Conservation (phyloP, 2,329 filamentous ascomycete genomes). For the Alternaria brassicicola region DNA sequence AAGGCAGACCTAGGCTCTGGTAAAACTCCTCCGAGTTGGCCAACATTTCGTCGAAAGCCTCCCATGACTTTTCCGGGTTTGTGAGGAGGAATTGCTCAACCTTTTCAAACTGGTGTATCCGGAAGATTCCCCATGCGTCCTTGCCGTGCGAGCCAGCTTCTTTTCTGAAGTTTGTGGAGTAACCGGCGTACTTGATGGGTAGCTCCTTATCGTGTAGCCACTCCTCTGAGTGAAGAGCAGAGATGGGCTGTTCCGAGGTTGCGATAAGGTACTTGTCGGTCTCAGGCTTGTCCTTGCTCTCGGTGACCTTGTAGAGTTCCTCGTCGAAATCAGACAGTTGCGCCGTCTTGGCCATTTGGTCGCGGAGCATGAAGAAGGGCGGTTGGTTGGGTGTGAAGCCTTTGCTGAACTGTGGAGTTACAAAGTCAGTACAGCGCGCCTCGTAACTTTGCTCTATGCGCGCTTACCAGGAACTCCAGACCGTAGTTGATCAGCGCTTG, state of each 20-base stretch:
- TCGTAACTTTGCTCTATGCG: neutral
- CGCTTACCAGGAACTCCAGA: constrained; percentile 7
- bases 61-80: constrained; percentile 84
- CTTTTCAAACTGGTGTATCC: constrained; percentile 95
- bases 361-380: constrained; percentile 77
- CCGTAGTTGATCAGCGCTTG: constrained; percentile 95
- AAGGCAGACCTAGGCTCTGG: constrained; percentile 84
- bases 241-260: constrained; percentile 94
- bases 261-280: constrained; percentile 80
- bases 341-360: constrained; percentile 97
- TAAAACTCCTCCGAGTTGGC: constrained; percentile 91
- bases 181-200: constrained; percentile 87
- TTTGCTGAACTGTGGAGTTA: constrained; percentile 59
- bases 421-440: neutral
- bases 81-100: constrained; percentile 56
- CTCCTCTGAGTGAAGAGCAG: constrained; percentile 88
- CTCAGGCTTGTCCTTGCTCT: constrained; percentile 77
- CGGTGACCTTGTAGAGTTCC: constrained; percentile 92
- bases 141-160: constrained; percentile 91
- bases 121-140: constrained; percentile 97
- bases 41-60: constrained; percentile 94
- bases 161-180: constrained; percentile 93
- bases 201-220: constrained; percentile 82
- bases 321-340: constrained; percentile 98
- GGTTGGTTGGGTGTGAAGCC: constrained; percentile 77